Conservation (phyloP, 2,329 filamentous ascomycete genomes). For the Penicillium digitatum region DNA sequence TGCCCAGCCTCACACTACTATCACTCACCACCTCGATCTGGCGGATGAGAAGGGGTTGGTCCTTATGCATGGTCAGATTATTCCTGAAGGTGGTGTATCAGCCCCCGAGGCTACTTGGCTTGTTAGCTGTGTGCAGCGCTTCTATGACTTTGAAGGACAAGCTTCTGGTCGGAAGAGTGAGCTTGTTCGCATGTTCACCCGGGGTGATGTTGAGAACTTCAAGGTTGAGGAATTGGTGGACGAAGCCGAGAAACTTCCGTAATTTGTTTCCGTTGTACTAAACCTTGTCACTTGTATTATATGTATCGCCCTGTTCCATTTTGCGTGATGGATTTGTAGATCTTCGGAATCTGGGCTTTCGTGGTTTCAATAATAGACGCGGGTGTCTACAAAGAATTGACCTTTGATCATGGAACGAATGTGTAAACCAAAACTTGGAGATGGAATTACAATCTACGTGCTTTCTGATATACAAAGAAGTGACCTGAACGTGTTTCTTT, state of each 20-base stretch:
- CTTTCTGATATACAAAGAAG: not conserved
- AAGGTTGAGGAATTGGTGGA: constrained; percentile 80
- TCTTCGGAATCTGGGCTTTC: not conserved
- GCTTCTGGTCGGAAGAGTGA: constrained; percentile 59
- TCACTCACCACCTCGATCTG: constrained; percentile 87
- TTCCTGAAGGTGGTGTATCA: constrained; percentile 70
- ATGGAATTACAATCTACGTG: not conserved
- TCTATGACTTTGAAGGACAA: constrained; percentile 66
- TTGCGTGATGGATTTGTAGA: not conserved
- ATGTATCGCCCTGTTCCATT: not conserved
- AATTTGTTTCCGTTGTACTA: constrained; percentile 25
- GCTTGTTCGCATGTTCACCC: constrained; percentile 76
- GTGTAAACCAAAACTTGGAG: no score
- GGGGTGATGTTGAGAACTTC: constrained; percentile 69
- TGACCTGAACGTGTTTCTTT: no score
- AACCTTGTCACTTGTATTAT: constrained; percentile 1
- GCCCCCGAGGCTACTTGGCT: constrained; percentile 84
- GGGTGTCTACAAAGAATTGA: not conserved
- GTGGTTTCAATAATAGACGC: not conserved
- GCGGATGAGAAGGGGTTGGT: constrained; percentile 71
- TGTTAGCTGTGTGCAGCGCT: constrained; percentile 88
- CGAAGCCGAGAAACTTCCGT: constrained; percentile 66
- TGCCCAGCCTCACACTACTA: constrained; percentile 84
- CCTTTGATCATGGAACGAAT: not conserved
- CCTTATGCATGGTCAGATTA: constrained; percentile 76